Evolutionary conservation across 2,329 filamentous ascomycete species (phyloP).

Genomic region (Diaporthe nobilis): DNA sequence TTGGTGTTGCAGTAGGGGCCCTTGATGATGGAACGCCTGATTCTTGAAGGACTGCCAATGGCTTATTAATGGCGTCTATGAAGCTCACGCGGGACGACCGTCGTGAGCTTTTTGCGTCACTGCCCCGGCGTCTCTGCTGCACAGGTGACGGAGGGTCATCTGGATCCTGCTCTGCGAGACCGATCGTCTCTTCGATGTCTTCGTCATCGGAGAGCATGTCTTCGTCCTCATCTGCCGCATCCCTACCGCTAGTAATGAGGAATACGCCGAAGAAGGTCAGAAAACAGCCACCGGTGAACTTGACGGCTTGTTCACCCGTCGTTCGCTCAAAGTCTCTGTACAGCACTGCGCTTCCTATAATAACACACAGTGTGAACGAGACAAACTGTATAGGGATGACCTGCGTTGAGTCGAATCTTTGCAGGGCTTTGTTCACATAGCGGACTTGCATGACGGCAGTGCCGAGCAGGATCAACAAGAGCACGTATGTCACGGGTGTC

Average conservation of each 20-base stretch:
- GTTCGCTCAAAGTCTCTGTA: constrained; percentile 96
- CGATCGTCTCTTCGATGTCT: constrained; percentile 75
- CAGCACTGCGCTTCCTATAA: constrained; percentile 91
- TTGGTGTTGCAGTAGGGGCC: constrained; percentile 45
- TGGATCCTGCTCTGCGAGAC: constrained; percentile 68
- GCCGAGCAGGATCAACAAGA: constrained; percentile 82
- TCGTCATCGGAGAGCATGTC: constrained; percentile 68
- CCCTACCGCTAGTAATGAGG: constrained; percentile 90
- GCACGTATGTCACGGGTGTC: constrained; percentile 90
- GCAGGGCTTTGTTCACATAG: constrained; percentile 89
- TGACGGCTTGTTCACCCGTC: constrained; percentile 78
- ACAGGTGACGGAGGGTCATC: constrained; percentile 55
- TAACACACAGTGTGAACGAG: constrained; percentile 94
- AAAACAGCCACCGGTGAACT: constrained; percentile 91
- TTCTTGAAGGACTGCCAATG: constrained; percentile 54
- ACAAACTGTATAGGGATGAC: constrained; percentile 99
- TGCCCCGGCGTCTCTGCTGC: constrained; percentile 48
- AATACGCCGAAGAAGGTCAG: constrained; percentile 98
- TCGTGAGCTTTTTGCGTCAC: constrained; percentile 53
- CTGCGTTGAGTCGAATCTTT: constrained; percentile 96
- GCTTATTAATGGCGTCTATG: constrained; percentile 54
- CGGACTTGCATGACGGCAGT: constrained; percentile 98
- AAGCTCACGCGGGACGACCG: constrained; percentile 66
- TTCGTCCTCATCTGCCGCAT: constrained; percentile 70
- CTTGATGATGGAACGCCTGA: constrained; percentile 55